phyloP scores from a whole-genome alignment of 352 stramenopile species.

The Globisporangium spiculum region DNA sequence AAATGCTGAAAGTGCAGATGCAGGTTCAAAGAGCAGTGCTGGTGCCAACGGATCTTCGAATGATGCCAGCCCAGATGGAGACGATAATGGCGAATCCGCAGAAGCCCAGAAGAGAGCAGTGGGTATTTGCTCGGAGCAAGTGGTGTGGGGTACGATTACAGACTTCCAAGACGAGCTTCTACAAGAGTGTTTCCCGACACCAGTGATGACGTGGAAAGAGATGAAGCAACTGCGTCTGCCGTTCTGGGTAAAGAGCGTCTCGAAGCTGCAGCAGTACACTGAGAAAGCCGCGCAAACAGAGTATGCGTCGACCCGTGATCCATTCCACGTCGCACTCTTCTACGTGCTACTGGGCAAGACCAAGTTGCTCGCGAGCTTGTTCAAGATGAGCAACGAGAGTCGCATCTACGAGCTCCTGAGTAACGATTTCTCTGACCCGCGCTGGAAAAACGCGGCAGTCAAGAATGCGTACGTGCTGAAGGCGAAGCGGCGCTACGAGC shows the following conservation, averaged over 20 bases:
- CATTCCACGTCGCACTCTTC: conserved; percentile 82
- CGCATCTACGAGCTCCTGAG: conserved; percentile 75
- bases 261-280: conserved; percentile 49
- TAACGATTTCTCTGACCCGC: conserved; percentile 80
- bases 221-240: conserved; percentile 62
- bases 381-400: conserved; percentile 79
- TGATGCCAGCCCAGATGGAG: conserved; percentile 2
- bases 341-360: conserved; percentile 86
- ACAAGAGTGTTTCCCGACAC: conserved; percentile 60
- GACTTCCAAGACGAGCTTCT: conserved; percentile 65
- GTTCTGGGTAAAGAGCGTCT: conserved; percentile 71
- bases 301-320: conserved; percentile 70
- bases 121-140: conserved; percentile 77
- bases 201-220: conserved; percentile 61
- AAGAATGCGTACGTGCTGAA: conserved; percentile 91
- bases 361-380: conserved; percentile 75
- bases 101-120: conserved; percentile 4
- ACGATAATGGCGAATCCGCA: neutral
- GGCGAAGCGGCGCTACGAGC: conserved; percentile 75
- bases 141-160: conserved; percentile 67
- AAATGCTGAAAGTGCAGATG: neutral
- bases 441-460: conserved; percentile 86
- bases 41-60: conserved; percentile 3
- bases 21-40: neutral
- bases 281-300: conserved; percentile 79